phyloP scores from a whole-genome alignment of 2,329 filamentous ascomycete species.

The Setomelanomma holmii region DNA sequence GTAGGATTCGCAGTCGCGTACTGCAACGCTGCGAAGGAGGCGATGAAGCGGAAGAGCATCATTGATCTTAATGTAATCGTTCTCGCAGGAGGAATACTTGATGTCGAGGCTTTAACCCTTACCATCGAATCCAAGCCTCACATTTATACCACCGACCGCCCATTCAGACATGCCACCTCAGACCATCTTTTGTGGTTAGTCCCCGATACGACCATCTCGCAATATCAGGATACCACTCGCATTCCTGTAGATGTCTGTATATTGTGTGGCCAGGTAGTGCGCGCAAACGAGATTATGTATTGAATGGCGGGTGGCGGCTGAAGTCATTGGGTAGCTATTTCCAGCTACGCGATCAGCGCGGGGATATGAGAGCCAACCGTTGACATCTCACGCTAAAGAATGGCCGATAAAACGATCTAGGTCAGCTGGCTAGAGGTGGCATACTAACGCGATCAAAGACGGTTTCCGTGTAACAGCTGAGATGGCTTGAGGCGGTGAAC shows the following conservation, averaged over 20 bases:
- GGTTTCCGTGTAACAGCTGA: too few species aligned
- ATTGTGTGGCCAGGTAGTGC: slow-evolving; percentile 7
- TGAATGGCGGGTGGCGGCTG: slow-evolving; percentile 9
- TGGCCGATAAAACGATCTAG: not conserved
- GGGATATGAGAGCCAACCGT: slow-evolving; percentile 14
- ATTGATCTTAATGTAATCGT: not conserved
- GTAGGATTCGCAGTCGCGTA: not conserved
- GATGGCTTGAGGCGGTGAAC: too few species aligned
- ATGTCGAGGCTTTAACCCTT: too few species aligned
- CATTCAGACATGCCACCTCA: not conserved
- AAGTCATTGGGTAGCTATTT: slow-evolving; percentile 23
- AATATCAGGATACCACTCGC: not conserved
- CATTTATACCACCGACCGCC: not conserved
- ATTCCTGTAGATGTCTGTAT: not conserved
- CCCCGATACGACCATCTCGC: not conserved
- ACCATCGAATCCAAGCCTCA: too few species aligned
- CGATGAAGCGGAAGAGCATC: slow-evolving; percentile 14
- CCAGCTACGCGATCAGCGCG: slow-evolving; percentile 17
- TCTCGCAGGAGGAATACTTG: too few species aligned
- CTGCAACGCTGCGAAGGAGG: not conserved
- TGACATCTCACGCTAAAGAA: not conserved
- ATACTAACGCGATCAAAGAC: not conserved
- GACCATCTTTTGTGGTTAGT: not conserved
- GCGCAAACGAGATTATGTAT: slow-evolving; percentile 8
- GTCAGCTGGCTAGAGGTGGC: not conserved